These are phyloP conservation scores for Tetracladium marchalianum DNA, from an alignment of 495 filamentous ascomycete genomes.

Conservation along the genomic window DNA sequence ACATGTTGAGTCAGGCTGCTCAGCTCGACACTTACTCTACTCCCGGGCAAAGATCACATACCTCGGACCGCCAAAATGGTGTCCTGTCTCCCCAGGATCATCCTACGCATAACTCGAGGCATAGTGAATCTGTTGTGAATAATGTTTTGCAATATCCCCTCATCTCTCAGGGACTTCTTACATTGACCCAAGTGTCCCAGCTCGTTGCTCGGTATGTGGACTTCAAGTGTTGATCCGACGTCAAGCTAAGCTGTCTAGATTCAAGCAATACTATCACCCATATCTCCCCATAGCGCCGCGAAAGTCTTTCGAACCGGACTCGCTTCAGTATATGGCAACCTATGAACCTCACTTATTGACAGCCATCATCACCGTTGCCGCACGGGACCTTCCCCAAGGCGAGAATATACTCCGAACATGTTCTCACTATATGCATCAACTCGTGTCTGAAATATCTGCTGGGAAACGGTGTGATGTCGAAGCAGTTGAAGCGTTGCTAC, in stretches of 20 bases:
- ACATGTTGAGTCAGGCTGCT: constrained; percentile 32
- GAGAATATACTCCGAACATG: constrained; percentile 47
- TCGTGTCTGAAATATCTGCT: constrained; percentile 50
- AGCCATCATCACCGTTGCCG: constrained; percentile 50
- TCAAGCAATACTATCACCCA: constrained; percentile 42
- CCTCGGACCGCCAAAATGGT: background rate
- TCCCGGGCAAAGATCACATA: constrained; percentile 6
- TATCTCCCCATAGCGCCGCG: constrained; percentile 49
- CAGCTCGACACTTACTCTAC: constrained; percentile 21
- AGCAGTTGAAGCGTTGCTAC: constrained; percentile 48
- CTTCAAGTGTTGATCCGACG: background rate
- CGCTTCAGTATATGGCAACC: constrained; percentile 33
- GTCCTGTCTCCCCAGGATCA: background rate
- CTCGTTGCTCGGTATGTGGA: constrained; percentile 40
- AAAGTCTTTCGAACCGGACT: constrained; percentile 36
- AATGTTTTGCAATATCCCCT: constrained; percentile 33
- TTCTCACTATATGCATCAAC: constrained; percentile 49
- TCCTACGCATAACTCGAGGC: background rate
- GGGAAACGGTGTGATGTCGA: constrained; percentile 50
- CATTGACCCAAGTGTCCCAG: constrained; percentile 36
- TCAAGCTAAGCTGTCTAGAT: constrained; percentile 1
- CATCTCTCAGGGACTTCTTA: constrained; percentile 38
- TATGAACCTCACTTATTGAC: constrained; percentile 50
- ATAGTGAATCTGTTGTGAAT: background rate
- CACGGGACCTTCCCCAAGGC: constrained; percentile 45